These are phyloP conservation scores for Phyllosticta citrichinensis DNA, from an alignment of 2,329 filamentous ascomycete species.

Conservation along the genomic window DNA sequence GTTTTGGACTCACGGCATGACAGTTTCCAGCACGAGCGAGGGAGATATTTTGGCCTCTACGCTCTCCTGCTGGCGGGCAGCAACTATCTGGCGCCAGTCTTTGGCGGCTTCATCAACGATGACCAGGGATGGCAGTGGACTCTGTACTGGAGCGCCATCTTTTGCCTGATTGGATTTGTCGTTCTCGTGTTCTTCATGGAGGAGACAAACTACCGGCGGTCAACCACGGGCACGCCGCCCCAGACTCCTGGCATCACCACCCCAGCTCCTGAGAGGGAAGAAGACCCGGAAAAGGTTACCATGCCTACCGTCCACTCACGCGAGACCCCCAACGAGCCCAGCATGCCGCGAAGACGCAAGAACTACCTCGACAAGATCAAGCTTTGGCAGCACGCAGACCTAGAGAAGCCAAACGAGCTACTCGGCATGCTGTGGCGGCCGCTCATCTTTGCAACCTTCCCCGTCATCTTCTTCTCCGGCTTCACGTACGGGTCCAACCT, in stretches of 20 bases:
- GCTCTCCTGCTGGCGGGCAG: constrained; percentile 23
- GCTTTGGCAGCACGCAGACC: constrained; percentile 19
- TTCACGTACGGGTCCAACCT: constrained; percentile 32
- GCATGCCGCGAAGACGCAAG: constrained; percentile 14
- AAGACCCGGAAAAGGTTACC: constrained; percentile 2
- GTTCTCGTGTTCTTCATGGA: constrained; percentile 51
- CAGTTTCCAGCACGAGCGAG: constrained; percentile 25
- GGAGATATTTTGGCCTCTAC: constrained; percentile 24
- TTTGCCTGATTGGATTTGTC: constrained; percentile 39
- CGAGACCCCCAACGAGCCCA: not conserved
- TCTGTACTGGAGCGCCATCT: constrained; percentile 45
- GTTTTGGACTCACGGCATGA: not conserved
- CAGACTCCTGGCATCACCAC: not conserved
- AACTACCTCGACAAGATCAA: constrained; percentile 25
- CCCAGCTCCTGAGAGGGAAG: constrained; percentile 1
- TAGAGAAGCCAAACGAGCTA: constrained; percentile 22
- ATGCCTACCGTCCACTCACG: not conserved
- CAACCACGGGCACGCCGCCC: constrained; percentile 17
- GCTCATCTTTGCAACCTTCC: constrained; percentile 28
- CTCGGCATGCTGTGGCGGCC: constrained; percentile 20
- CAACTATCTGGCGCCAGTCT: constrained; percentile 29
- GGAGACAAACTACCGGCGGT: constrained; percentile 46
- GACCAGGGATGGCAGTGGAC: constrained; percentile 28
- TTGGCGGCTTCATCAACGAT: constrained; percentile 27
- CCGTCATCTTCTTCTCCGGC: constrained; percentile 30